Evolutionary conservation across 2,329 filamentous ascomycete species (phyloP), one percentile per base, ranked within the genome.

Genomic region (Colletotrichum lentis): DNA sequence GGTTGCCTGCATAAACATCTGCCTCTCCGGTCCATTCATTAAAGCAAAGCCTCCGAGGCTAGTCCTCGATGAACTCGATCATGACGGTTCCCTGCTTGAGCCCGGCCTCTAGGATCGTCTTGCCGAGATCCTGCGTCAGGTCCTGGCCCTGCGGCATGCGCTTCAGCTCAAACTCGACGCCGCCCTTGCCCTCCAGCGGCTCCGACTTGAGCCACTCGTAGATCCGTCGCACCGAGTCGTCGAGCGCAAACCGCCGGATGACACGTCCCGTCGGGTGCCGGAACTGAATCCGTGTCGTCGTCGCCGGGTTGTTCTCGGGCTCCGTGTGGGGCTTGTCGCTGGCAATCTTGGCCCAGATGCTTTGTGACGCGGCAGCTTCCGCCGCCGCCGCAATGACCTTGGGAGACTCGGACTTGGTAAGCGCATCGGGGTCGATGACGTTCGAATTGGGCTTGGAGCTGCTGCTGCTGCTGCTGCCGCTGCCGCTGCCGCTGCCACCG

Each of bases 161-260:
- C 77, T 96, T 94, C 72, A 99, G 85, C 77, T 98, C 95, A 79
- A 99, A 99, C 70, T 88, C 86, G 14, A 91, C 79, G 0, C 91
- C 92, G 37, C 87, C 86, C 78, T 93, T 95, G 73, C 91, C 93
- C 72, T 94, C 91, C 56, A 97, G 79, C 1, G 94, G 92, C 68
- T 91, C 89, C 0, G 94, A 91, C 81, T 98, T 99, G 71, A 99
- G 88, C 93, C 94, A 99, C 81, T 99, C 96, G 78, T 95, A 99
- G 53, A 99, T 89, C 14, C 92, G 88, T 63, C 88, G 86, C 14
- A 99, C 94, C 1, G 86, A 83, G 66, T 99, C 96, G 16, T 86
- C 79, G 3, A 94, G 79, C 11, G 84, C 82, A 79, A 99, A 99
- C n/a, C 93, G 88, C 37, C 94, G 90, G 67, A 99, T 94, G 11